A percentile compares a stretch with the other conserved stretches of the same genome.
Conservation (phyloP, 2,329 filamentous ascomycete genomes). For the Epichloe coenophiala region DNA sequence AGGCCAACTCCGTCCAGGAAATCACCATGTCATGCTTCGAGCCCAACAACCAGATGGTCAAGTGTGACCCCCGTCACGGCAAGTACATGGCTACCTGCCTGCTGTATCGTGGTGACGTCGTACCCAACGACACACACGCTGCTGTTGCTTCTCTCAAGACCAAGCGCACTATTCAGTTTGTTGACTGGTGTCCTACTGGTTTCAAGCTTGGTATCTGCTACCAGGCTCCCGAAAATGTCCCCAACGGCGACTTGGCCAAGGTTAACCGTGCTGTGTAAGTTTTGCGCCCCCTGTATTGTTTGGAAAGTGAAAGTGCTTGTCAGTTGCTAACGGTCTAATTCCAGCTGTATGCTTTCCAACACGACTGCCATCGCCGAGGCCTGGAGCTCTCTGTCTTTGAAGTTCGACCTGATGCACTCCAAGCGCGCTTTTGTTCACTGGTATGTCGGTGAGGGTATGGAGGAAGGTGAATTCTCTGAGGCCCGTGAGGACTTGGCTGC, state of each 20-base stretch:
- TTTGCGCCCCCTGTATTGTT: background rate
- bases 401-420: slow-evolving; percentile 99
- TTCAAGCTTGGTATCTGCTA: slow-evolving; percentile 99
- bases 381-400: slow-evolving; percentile 90
- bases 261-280: slow-evolving; percentile 96
- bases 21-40: slow-evolving; percentile 99
- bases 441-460: slow-evolving; percentile 99
- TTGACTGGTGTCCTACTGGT: slow-evolving; percentile 99
- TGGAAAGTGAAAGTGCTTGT: background rate
- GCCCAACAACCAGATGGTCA: slow-evolving; percentile 99
- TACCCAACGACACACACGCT: slow-evolving; percentile 85
- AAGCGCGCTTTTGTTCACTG: slow-evolving; percentile 99
- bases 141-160: slow-evolving; percentile 96
- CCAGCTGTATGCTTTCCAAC: slow-evolving; percentile 94
- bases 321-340: slow-evolving; percentile 12
- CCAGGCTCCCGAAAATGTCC: slow-evolving; percentile 90
- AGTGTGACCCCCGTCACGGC: slow-evolving; percentile 94
- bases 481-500: slow-evolving; percentile 96
- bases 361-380: slow-evolving; percentile 97
- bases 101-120: slow-evolving; percentile 96
- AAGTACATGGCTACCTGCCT: slow-evolving; percentile 99
- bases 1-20: slow-evolving; percentile 95
- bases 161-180: slow-evolving; percentile 97
- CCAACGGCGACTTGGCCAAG: slow-evolving; percentile 93
- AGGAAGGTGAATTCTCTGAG: slow-evolving; percentile 99